Evolutionary conservation across 805 yeast species (phyloP).

Genomic region (Metschnikowia sp.): DNA sequence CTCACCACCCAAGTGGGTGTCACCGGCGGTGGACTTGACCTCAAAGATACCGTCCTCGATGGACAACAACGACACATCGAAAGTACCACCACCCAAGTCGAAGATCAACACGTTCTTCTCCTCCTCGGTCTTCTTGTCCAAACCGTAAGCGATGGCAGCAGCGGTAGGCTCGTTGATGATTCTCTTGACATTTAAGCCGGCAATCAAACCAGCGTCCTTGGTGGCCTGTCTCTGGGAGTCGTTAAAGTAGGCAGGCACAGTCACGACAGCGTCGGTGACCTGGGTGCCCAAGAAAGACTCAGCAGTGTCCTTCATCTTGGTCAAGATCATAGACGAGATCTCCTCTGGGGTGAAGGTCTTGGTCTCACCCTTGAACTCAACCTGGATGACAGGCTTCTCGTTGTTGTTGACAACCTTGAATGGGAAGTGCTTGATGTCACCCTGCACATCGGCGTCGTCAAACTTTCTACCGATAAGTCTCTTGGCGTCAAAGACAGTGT

Average conservation of each 20-base stretch:
- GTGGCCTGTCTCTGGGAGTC: conserved; percentile 95
- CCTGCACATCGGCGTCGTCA: conserved; percentile 27
- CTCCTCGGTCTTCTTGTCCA: conserved; percentile 48
- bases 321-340: conserved; percentile 31
- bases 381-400: conserved; percentile 30
- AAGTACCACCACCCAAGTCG: conserved; percentile 51
- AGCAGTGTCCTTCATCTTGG: conserved; percentile 49
- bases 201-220: conserved; percentile 89
- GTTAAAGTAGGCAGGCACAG: conserved; percentile 91
- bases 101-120: conserved; percentile 60
- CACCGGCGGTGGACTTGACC: conserved; percentile 75
- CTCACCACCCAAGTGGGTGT: conserved; percentile 97
- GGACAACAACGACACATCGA: conserved; percentile 46
- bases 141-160: conserved; percentile 33
- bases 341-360: conserved; percentile 32
- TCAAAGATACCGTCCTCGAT: conserved; percentile 49
- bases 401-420: conserved; percentile 29
- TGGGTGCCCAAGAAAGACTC: conserved; percentile 70
- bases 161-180: conserved; percentile 79
- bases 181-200: conserved; percentile 84
- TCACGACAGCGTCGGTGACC: conserved; percentile 85
- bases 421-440: conserved; percentile 32
- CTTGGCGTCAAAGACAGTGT: conserved; percentile 34
- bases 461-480: conserved; percentile 32
- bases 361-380: conserved; percentile 33